Evolutionary conservation across 2,329 filamentous ascomycete species (phyloP), one percentile per base, ranked within the genome.

Genomic region (Blastomyces gilchristii): DNA sequence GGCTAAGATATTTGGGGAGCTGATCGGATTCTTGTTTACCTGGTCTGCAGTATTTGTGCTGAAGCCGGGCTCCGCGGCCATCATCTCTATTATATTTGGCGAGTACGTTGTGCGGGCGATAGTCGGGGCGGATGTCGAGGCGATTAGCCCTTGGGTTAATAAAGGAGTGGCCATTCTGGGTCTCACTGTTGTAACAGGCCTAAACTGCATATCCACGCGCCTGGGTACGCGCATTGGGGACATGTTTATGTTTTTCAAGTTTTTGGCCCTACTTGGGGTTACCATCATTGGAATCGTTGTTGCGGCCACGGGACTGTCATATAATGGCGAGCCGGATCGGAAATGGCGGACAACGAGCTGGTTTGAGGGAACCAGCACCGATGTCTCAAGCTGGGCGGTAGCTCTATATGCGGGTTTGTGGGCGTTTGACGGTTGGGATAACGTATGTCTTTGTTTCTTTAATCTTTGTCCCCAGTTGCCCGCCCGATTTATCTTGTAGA

Each of bases 341-440:
- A 90, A 95, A 69, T 99, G 94, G 94, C 96, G 94, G 75, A 85
- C 84, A 2, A 85, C 85, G 53, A 84, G 86, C 56, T 97, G 94
- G 93, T 97, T 97, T 71, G 87, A 91, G 62, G 87, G 88, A 63
- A 97, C 93, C 4, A 90, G 84, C 66, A 85, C 81, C 16, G 88
- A 92, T 72, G 82, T 89, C 60, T 95, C 88, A 57, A 87, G 87
- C 68, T 97, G 92, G 89, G 94, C 94, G 2, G 88, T 99, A 57
- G 94, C 94, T 0, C 78, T 99, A 57, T 99, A 99, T 74, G 93
- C 91, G 18, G 94, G 94, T 9, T 82, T 99, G 5, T 99, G 94
- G 94, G 94, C 94, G 0, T 99, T 94, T 76, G 94, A 99, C 73
- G 94, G 94, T 39, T 99, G 94, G 94, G 94, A 99, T 73, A 99